Base-by-base conservation (phyloP, 176 grass and related monocot species). In the Eleusine indica region DNA sequence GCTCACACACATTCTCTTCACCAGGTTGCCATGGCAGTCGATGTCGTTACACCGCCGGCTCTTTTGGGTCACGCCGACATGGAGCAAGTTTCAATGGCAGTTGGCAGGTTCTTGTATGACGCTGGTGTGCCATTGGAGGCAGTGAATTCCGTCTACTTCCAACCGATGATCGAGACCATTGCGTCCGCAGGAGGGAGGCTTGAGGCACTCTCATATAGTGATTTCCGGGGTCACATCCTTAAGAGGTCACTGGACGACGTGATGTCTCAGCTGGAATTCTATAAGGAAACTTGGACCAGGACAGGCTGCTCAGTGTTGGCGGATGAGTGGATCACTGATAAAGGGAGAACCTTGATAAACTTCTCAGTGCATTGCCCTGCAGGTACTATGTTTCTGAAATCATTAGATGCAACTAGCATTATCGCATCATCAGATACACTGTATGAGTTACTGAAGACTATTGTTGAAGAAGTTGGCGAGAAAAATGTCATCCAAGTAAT, bases 341-440 rank as follows among this genome's bases (percentile, higher is more conserved):
- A 73, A 49, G 91, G 93, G 53, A 91, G 84, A 65, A 98, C 92
- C 21, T 40, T 95, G 80, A 91, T 98, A 65, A 98, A 88, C 90
- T 91, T 98, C 39, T 82, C 85, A 0, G 96, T 98, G 40, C 93
- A 95, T 76, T 98, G 96, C 70, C 93, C 90, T 0, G 90, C 91
- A 88, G 96, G 93, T 67, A 98, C 89, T 10, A 86, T 95, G 86
- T 98, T 98, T 83, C 84, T 98, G 75, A 98, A 95, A 70, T 95
- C 91, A 0, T 87, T 98, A 7, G 89, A 95, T 61, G 96, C 87
- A 37, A 95, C 96, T 3, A 42, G 86, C 49, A 98, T 87, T 25
- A 80, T 95, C n/a, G 22, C 77, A 18, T 94, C 93, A 2, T 54
- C 72, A n/a, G 87, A 95, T 66, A 74, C 87, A 2, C 82, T 98